Evolutionary conservation across 345 rosid species (phyloP), one percentile per base, ranked within the genome.

Genomic region (Euphorbia tirucalli): DNA sequence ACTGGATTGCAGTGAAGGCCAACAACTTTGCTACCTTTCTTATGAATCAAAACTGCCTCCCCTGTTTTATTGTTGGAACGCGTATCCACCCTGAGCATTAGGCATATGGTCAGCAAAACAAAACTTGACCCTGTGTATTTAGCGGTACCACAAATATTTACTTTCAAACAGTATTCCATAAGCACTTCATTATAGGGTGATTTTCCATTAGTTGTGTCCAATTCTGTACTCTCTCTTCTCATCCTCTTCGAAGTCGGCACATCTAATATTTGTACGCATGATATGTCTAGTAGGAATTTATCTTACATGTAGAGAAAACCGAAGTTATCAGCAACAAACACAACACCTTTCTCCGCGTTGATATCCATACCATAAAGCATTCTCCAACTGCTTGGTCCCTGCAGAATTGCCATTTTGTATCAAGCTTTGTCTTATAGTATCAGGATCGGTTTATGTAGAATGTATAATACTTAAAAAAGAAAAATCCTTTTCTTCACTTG

Each of bases 341-440:
- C 91, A 60, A 86, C 82, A 71, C 89, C 83, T 84, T 86, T 90
- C 72, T 94, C 97, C 9, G 88, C 49, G 80, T 94, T 94, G 66
- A 90, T 65, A 81, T 94, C 98, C 98, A 94, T 90, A 58, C 96
- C 98, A 56, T 90, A 92, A 21, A 94, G 86, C 97, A 94, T 94
- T 85, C 87, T 92, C 97, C 98, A 94, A 63, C 19, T 92, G 49
- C 55, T 72, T 41, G 80, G 83, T 6, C 98, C 98, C 98, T 94
- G 72, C 59, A 70, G 37, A 4, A 21, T 3, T 61, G 63, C 28
- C 56, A 68, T 22, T 19, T 14, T 14, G 54, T 37, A 27, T 25
- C 52, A 68, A 19, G 22, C 22, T 13, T 25, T 41, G 13, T 22
- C 19, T 59, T 19, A 18, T 25, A 61, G 52, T 41, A 28, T 49